These are phyloP conservation scores for Lathyrus sativus DNA, from an alignment of 306 rosid species.

Conservation along the genomic window DNA sequence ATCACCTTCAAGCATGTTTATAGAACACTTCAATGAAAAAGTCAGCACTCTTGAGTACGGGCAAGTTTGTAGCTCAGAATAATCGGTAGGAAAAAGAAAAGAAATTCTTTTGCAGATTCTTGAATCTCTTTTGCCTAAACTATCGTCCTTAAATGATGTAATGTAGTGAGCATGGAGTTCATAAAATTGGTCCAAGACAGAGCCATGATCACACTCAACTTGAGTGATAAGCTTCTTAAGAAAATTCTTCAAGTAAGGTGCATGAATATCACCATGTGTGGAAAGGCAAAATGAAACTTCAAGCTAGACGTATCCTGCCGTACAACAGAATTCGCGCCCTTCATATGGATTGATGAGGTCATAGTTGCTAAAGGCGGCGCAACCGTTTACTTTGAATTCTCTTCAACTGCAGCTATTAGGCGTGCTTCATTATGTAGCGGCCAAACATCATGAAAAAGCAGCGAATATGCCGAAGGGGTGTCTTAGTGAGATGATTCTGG, in stretches of 20 bases:
- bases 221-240: conserved; percentile 75
- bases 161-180: conserved; percentile 71
- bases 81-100: conserved; percentile 69
- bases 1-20: conserved; percentile 91
- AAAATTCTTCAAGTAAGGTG: conserved; percentile 71
- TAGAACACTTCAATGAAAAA: conserved; percentile 66
- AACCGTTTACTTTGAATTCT: too few species aligned
- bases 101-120: conserved; percentile 72
- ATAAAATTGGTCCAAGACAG: conserved; percentile 68
- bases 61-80: conserved; percentile 48
- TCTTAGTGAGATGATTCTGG: too few species aligned
- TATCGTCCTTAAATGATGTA: conserved; percentile 62
- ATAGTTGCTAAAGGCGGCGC: too few species aligned
- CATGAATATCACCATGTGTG: conserved; percentile 63
- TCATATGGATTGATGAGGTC: too few species aligned
- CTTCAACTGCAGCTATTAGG: too few species aligned
- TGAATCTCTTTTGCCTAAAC: conserved; percentile 47
- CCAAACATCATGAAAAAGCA: too few species aligned
- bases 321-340: too few species aligned
- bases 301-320: too few species aligned
- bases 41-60: conserved; percentile 49
- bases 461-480: too few species aligned
- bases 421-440: too few species aligned
- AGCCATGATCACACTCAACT: conserved; percentile 59
- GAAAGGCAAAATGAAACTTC: too few species aligned